These are phyloP conservation scores for Acanthamoeba healyi DNA, from an alignment of 208 protist genomes.

Conservation along the genomic window DNA sequence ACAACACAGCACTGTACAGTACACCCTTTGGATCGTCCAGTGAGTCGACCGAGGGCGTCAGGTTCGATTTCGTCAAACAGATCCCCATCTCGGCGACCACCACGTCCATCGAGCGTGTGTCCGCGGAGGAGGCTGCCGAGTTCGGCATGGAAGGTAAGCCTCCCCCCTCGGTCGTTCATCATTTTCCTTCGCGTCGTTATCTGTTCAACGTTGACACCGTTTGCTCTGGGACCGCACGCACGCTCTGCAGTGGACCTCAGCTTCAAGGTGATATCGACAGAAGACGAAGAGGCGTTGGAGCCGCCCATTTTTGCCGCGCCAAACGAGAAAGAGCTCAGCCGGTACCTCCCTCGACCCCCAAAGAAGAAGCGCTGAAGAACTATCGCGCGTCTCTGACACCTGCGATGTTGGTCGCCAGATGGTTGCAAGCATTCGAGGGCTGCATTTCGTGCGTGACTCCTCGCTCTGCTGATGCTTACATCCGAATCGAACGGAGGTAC, in stretches of 20 bases:
- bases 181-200: neutral
- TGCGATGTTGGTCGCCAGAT: neutral
- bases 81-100: conserved; percentile 4
- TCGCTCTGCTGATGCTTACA: conserved; percentile 16
- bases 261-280: conserved; percentile 21
- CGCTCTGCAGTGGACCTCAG: neutral
- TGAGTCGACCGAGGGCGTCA: neutral
- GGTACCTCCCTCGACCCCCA: neutral
- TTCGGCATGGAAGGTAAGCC: conserved; percentile 26
- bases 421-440: conserved; percentile 32
- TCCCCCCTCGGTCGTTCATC: neutral
- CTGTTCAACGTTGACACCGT: neutral
- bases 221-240: too few relatives aligned
- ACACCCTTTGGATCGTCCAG: neutral
- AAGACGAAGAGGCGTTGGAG: neutral
- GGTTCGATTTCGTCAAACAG: conserved; percentile 59
- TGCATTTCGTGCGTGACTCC: conserved; percentile 54
- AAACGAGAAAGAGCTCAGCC: conserved; percentile 27
- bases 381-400: too few relatives aligned
- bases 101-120: conserved; percentile 14
- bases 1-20: neutral
- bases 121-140: conserved; percentile 31
- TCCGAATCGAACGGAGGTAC: conserved; percentile 53
- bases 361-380: too few relatives aligned
- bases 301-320: conserved; percentile 26